phyloP scores from a whole-genome alignment of 2,329 filamentous ascomycete genomes.

The Lecanosticta acicola region DNA sequence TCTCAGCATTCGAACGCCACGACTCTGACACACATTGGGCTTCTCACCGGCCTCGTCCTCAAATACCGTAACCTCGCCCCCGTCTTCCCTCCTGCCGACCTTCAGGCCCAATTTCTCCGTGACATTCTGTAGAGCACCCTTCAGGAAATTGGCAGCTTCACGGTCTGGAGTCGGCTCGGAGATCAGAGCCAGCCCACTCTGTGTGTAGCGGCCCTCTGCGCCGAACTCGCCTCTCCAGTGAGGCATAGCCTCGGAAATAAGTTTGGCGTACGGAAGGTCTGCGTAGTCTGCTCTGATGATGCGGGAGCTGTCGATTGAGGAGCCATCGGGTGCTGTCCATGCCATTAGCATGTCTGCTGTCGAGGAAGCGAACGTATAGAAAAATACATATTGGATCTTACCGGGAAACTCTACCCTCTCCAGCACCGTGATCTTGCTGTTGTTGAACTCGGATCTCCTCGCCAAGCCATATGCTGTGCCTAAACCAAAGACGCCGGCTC shows the following conservation, averaged over 20 bases:
- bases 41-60: constrained; percentile 36
- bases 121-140: constrained; percentile 58
- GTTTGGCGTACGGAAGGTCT: constrained; percentile 66
- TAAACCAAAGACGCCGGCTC: constrained; percentile 53
- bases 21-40: constrained; percentile 2
- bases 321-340: constrained; percentile 44
- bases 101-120: constrained; percentile 41
- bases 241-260: constrained; percentile 65
- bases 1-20: not conserved
- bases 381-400: not conserved
- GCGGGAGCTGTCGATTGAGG: constrained; percentile 52
- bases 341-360: too few species aligned
- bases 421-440: constrained; percentile 52
- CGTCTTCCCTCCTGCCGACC: constrained; percentile 32
- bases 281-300: constrained; percentile 74
- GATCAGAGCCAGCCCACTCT: constrained; percentile 63
- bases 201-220: constrained; percentile 61
- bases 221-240: constrained; percentile 62
- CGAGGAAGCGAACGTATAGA: not conserved
- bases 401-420: constrained; percentile 52
- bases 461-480: constrained; percentile 66
- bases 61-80: constrained; percentile 35
- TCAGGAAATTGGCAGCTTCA: constrained; percentile 47
- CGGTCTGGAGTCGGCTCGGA: constrained; percentile 37
- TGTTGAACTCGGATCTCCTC: constrained; percentile 49